These are phyloP conservation scores for Fusarium hostae DNA, from an alignment of 2,329 filamentous ascomycete genomes.

Conservation along the genomic window DNA sequence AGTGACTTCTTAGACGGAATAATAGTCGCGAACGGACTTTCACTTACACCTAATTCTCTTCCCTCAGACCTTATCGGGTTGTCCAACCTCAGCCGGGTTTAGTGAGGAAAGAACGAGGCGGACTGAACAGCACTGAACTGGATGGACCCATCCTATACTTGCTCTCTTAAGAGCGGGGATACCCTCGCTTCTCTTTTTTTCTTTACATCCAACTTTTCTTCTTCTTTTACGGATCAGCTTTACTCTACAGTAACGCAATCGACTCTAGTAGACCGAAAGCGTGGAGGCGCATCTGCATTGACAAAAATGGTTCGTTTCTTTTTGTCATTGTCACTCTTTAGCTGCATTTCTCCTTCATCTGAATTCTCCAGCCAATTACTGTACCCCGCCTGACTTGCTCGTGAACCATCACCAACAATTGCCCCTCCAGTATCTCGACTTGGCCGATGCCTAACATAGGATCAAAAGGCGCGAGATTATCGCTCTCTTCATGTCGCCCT, in stretches of 20 bases:
- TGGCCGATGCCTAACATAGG: conserved; percentile 6
- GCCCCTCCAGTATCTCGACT: neutral
- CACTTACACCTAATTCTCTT: neutral
- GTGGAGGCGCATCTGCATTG: neutral
- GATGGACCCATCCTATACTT: conserved; percentile 23
- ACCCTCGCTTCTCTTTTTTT: conserved; percentile 10
- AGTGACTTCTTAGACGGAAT: neutral
- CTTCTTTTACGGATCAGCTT: neutral
- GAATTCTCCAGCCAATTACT: neutral
- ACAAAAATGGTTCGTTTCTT: conserved; percentile 9
- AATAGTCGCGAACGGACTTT: conserved; percentile 2
- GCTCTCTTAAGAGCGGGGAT: conserved; percentile 23
- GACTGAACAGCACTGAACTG: neutral
- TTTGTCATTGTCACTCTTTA: conserved; percentile 12
- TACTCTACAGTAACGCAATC: neutral
- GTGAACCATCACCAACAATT: neutral
- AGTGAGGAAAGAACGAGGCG: conserved; percentile 18
- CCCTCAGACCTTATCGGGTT: neutral
- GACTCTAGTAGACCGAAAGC: conserved; percentile 5
- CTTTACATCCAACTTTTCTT: conserved; percentile 26
- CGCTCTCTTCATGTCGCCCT: conserved; percentile 23
- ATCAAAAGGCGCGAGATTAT: neutral
- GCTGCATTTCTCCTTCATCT: conserved; percentile 9
- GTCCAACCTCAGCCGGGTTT: conserved; percentile 4
- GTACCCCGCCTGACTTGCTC: conserved; percentile 2